Evolutionary conservation across 2,329 filamentous ascomycete species (phyloP), one percentile per base, ranked within the genome.

Genomic region (Scedosporium boydii): DNA sequence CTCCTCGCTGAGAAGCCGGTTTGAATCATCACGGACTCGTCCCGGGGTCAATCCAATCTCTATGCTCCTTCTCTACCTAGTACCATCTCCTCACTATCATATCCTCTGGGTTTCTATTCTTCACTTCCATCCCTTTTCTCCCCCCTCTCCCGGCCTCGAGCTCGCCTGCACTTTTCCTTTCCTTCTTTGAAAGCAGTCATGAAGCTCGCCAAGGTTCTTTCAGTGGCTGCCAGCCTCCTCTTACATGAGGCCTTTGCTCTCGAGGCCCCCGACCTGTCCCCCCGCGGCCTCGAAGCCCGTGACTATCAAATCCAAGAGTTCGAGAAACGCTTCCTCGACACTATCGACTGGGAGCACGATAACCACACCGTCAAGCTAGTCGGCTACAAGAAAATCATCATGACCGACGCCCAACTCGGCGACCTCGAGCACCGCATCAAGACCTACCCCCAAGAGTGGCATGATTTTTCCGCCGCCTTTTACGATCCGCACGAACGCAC

Each of bases 341-440:
- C 65, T 42, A 42, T 63, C 26, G 23, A 18, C 18, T 65, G 61
- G 59, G 5, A 57, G n/a, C 63, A 62, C 55, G 34, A 51, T 41
- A 66, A 65, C 62, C n/a, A 34, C 21, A 66, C 65, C 63, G 55
- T 63, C 27, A 65, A 64, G 51, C 60, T 66, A 5, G 46, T 66
- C 58, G 64, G 64, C 58, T 66, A 53, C 63, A 66, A 65, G 38
- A 57, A 60, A 27, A 65, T 66, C 60, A 58, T 57, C 60, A 63
- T 63, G 56, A 55, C 59, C 38, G 42, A 51, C n/a, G 38, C 42
- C 59, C 61, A 66, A n/a, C n/a, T 64, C 29, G 29, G 48, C 46
- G 46, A 62, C 55, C 29, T 66, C 16, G 59, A 60, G 23, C 6
- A 56, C 48, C 34, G 41, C 63, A 60, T 60, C 57, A 27, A 51